phyloP scores from a whole-genome alignment of 2,329 filamentous ascomycete species.

The Colletotrichum sublineola region DNA sequence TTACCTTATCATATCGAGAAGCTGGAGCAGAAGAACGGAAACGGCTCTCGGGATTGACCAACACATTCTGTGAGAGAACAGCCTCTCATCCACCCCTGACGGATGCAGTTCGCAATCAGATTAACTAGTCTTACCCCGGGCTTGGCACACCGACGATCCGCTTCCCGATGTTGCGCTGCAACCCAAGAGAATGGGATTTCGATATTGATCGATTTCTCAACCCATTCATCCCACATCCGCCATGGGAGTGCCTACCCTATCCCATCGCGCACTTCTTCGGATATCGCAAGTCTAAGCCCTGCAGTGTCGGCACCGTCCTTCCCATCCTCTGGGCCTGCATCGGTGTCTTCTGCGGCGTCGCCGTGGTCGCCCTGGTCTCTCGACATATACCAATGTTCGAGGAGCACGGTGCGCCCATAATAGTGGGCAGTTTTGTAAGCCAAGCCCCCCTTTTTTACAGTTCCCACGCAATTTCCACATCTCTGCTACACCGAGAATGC shows the following conservation, averaged over 20 bases:
- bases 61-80: background rate
- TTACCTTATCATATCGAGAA: background rate
- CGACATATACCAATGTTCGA: constrained; percentile 67
- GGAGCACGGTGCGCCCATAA: constrained; percentile 66
- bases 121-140: constrained; percentile 35
- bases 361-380: constrained; percentile 70
- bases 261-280: constrained; percentile 78
- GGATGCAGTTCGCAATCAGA: constrained; percentile 21
- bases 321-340: constrained; percentile 74
- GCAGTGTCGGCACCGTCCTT: constrained; percentile 67
- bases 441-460: background rate
- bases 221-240: constrained; percentile 75
- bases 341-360: constrained; percentile 73
- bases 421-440: constrained; percentile 80
- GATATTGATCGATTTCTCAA: constrained; percentile 85
- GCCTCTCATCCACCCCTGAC: constrained; percentile 1
- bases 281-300: constrained; percentile 60
- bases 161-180: constrained; percentile 33
- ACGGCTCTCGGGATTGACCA: background rate
- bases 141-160: constrained; percentile 31
- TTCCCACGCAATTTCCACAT: constrained; percentile 2
- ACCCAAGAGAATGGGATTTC: constrained; percentile 64
- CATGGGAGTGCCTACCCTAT: constrained; percentile 73
- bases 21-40: background rate
- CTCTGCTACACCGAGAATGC: background rate